Base-by-base conservation (phyloP, 768 basidiomycete genomes). In the Suillus bovinus region DNA sequence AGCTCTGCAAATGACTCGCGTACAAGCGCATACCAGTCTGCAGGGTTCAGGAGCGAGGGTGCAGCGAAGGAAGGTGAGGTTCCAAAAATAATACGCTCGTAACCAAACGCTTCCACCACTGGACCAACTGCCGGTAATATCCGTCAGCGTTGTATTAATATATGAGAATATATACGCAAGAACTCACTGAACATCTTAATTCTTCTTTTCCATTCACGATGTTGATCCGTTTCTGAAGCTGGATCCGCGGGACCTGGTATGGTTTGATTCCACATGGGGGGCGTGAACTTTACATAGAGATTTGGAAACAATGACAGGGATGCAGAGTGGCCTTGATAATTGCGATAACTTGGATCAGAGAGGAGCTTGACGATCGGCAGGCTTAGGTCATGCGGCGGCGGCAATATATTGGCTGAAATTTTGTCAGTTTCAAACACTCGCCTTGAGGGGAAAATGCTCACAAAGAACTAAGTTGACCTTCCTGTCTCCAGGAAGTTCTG, bases 121-220 rank as follows among this genome's bases (percentile, higher is more conserved):
- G 90, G 93, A 9, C 86, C 89, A 66, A 94, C 92, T 94, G 63
- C 5, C 50, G 24, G 60, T n/a, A n/a, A 33, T 4, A 53, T 33
- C 13, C 34, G 60, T 50, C 39, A 54, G 65, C 33, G 11, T 7
- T n/a, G 20, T n/a, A 13, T 11, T 11, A 29, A 44, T 9, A 33
- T 29, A n/a, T 59, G 7, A 58, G n/a, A 52, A 57, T 59, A n/a
- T 67, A n/a, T 63, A 60, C 34, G 29, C 46, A 60, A 36, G 42
- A 20, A 86, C 91, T 78, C 69, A 94, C 92, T 78, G 76, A 91
- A 94, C 84, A 94, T 90, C 79, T 90, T 94, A 74, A 93, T 84
- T 61, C 90, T 79, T 58, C 87, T 82, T 72, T 77, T 83, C 76
- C 83, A 75, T 84, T 89, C 76, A 90, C 85, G 63, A 89, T 79